Evolutionary conservation across 2,329 filamentous ascomycete species (phyloP).

Genomic region (Ophiostoma ips): DNA sequence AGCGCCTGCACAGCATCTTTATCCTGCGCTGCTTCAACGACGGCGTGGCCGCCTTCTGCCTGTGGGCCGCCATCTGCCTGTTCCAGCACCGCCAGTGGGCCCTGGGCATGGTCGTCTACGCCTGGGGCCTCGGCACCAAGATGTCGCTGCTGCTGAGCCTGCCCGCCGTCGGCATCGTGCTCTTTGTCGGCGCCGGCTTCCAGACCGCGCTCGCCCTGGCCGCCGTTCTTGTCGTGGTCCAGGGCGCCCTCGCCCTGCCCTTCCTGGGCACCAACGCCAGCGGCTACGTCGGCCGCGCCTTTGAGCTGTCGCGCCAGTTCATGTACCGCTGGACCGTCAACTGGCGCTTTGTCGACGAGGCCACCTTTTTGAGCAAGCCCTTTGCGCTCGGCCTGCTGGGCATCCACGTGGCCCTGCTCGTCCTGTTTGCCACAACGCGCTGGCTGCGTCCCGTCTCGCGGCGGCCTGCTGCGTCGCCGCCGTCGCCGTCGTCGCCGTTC

Average conservation of each 20-base stretch:
- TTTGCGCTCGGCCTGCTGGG: conserved; percentile 57
- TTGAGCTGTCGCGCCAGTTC: conserved; percentile 83
- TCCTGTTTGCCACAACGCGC: conserved; percentile 48
- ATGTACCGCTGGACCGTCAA: conserved; percentile 98
- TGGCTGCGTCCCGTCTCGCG: conserved; percentile 56
- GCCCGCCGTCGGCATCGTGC: conserved; percentile 63
- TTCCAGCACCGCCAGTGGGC: conserved; percentile 67
- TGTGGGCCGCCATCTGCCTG: conserved; percentile 68
- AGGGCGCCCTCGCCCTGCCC: conserved; percentile 52
- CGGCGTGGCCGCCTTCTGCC: conserved; percentile 69
- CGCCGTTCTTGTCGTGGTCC: conserved; percentile 61
- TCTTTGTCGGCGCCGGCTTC: conserved; percentile 61
- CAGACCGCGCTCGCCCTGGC: conserved; percentile 51
- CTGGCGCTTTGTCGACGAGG: conserved; percentile 88
- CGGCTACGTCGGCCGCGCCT: conserved; percentile 70
- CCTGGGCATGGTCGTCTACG: conserved; percentile 57
- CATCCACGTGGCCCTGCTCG: conserved; percentile 51
- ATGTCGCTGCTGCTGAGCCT: conserved; percentile 80
- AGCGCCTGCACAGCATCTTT: conserved; percentile 87
- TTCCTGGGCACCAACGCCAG: conserved; percentile 52
- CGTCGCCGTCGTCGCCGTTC: conserved; percentile 5
- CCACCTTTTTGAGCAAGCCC: conserved; percentile 52
- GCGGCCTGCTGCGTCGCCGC: conserved; percentile 34
- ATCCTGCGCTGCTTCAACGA: conserved; percentile 92
- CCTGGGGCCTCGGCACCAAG: conserved; percentile 76